Base-by-base conservation (phyloP, 2,329 filamentous ascomycete genomes). In the Xylaria sp. region DNA sequence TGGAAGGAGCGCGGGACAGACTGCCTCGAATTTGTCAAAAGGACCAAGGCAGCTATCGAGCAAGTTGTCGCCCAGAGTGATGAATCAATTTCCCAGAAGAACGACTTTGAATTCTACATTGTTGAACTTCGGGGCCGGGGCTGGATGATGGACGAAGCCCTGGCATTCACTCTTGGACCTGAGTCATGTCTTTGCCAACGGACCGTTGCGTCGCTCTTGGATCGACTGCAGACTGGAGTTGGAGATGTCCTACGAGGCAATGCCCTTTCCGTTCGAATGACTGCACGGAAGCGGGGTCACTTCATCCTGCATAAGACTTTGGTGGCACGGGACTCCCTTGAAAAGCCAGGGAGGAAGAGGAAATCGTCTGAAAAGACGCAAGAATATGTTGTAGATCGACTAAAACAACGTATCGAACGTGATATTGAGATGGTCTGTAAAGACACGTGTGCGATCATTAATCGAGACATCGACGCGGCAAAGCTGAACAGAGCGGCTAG, bases 231-330 rank as follows among this genome's bases (percentile, higher is more conserved):
- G 72, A 83, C 84, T 1, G 84, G 86, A 4, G 81, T 88, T 7
- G 79, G 81, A 20, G 83, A 86, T 62, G 81, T 85, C 6, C 79
- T 88, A 28, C 81, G 82, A 58, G 82, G 83, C 28, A 82, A 84
- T 66, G 82, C 85, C 28, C 80, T 82, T 48, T 80, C 83, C 5
- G 79, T 86, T 60, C 84, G 82, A 25, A 78, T 88, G 74, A 82
- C 80, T 2, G 82, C 83, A 7, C 80, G 85, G 71, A 88, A 88
- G 74, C 82, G 86, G 52, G 86, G 86, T 0, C 86, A 88, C 65
- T 81, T 86, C 25, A 80, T 88, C 15, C 68, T 86, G n/a, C 83
- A 86, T 74, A 85, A 85, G 71, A 82, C 82, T 5, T 77, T 86
- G 9, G 79, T 83, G 13, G 80, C 83, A 8, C 78, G 79, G 36